Base-by-base conservation (phyloP, 1,139 yeast species). In the Candida freyschussii region DNA sequence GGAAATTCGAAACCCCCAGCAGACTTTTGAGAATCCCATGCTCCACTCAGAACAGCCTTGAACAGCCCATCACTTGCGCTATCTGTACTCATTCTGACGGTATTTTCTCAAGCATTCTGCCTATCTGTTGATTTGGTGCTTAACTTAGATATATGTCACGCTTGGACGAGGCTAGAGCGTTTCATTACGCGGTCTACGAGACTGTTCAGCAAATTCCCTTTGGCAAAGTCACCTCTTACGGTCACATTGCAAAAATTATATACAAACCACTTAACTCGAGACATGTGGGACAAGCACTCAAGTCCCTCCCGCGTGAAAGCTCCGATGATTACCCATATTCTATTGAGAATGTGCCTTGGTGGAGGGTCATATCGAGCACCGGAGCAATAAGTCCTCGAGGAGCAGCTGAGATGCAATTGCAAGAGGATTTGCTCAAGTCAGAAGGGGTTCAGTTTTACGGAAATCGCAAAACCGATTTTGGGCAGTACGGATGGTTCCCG, bases 251-350 rank as follows among this genome's bases (percentile, higher is more conserved):
- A 0, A 69, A 66, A 39, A 55, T 81, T 12, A 62, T 80, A 2
- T 72, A 70, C 17, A 63, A 68, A 28, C 93, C 94, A 0, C 69
- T 65, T 29, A 77, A 81, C 46, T 67, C 93, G 2, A 62, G 94
- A 6, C 87, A 76, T 44, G 93, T 82, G 2, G 94, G 94, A 0
- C 68, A 69, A 21, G 73, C 87, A 0, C 58, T 83, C 38, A 83
- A 82, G 53, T 65, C 70, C 32, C 56, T 72, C 8, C 65, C 70
- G 6, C 9, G 17, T 29, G 32, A 30, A 4, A 33, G 28, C 7
- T 27, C 27, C 4, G 25, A 24, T 5, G 44, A 38, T 4, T 51
- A 52, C 21, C 50, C 52, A 3, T 48, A 26, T 25, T 53, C 64
- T 24, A 26, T 48, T 3, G 55, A 44, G 1, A 60, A 59, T 8